These are phyloP conservation scores for Hirsutella minnesotensis DNA, from an alignment of 2,329 filamentous ascomycete species.

Conservation along the genomic window DNA sequence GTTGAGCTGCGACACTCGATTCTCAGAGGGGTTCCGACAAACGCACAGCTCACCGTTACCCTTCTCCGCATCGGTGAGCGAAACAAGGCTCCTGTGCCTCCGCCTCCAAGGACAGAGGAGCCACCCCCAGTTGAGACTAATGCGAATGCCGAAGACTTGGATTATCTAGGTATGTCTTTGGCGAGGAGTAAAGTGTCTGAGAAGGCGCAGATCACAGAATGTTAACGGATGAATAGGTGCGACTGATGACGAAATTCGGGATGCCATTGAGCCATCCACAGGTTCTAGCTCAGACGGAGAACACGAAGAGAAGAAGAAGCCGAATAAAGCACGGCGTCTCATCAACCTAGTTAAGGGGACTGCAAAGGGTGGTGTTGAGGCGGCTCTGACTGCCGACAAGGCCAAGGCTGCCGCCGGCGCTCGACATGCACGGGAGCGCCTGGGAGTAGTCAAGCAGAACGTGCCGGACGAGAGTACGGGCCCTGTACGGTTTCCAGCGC, in stretches of 20 bases:
- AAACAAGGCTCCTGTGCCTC: constrained; percentile 68
- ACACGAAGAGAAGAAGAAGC: constrained; percentile 30
- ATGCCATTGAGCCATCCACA: constrained; percentile 39
- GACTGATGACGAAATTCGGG: constrained; percentile 51
- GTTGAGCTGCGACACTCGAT: constrained; percentile 65
- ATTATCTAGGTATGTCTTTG: constrained; percentile 19
- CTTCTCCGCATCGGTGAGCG: constrained; percentile 71
- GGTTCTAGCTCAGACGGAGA: constrained; percentile 19
- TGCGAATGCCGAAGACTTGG: constrained; percentile 27
- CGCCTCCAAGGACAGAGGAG: constrained; percentile 27
- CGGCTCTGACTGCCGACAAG: constrained; percentile 59
- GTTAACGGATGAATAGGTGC: constrained; percentile 24
- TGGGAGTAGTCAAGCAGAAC: constrained; percentile 50
- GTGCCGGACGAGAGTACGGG: constrained; percentile 38
- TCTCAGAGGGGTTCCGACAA: constrained; percentile 73
- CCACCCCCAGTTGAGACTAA: constrained; percentile 28
- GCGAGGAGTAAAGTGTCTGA: not conserved
- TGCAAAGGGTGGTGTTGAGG: constrained; percentile 60
- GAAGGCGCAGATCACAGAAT: not conserved
- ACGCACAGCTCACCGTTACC: constrained; percentile 72
- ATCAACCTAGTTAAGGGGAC: constrained; percentile 56
- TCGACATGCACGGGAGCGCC: constrained; percentile 54
- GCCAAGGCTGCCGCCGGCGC: constrained; percentile 48
- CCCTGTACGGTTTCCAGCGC: constrained; percentile 64
- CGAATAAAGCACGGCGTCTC: constrained; percentile 32